Conservation (phyloP, 495 filamentous ascomycete species). For the Rhypophila decipiens region DNA sequence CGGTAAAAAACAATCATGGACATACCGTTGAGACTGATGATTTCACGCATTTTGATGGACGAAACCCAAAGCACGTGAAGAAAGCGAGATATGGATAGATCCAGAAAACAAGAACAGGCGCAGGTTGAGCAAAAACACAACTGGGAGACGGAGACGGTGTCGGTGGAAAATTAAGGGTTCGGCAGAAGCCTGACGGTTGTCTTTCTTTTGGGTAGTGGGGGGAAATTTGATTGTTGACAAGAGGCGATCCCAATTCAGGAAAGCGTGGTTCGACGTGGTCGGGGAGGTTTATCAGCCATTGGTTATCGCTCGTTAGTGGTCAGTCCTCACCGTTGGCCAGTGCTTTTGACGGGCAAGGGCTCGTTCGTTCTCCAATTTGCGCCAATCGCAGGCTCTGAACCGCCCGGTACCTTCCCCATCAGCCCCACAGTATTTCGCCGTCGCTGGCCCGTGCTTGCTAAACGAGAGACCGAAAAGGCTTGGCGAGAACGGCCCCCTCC, state of each 20-base stretch:
- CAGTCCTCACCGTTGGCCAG: too few relatives aligned
- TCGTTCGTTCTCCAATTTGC: too few relatives aligned
- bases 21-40: conserved; percentile 98
- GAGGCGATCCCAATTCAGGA: conserved; percentile 19
- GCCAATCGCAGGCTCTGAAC: too few relatives aligned
- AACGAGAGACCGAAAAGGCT: too few relatives aligned
- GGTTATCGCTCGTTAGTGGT: too few relatives aligned
- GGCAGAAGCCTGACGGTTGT: conserved; percentile 23
- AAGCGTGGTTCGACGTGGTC: conserved; percentile 14
- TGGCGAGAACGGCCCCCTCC: too few relatives aligned
- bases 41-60: conserved; percentile 84
- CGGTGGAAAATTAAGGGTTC: conserved; percentile 29
- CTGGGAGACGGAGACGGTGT: conserved; percentile 20
- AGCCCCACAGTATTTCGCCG: too few relatives aligned
- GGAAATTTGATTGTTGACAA: conserved; percentile 36
- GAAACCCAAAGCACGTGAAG: conserved; percentile 9
- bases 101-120: conserved; percentile 9
- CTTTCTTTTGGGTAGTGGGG: conserved; percentile 24
- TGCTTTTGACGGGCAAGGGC: too few relatives aligned
- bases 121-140: conserved; percentile 10
- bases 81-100: conserved; percentile 16
- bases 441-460: too few relatives aligned
- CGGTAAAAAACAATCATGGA: conserved; percentile 26
- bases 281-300: too few relatives aligned
- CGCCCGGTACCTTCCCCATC: too few relatives aligned